Evolutionary conservation across 139 green algal genomes (phyloP), one percentile per base, ranked within the genome.

Genomic region (Chlorella sp.): DNA sequence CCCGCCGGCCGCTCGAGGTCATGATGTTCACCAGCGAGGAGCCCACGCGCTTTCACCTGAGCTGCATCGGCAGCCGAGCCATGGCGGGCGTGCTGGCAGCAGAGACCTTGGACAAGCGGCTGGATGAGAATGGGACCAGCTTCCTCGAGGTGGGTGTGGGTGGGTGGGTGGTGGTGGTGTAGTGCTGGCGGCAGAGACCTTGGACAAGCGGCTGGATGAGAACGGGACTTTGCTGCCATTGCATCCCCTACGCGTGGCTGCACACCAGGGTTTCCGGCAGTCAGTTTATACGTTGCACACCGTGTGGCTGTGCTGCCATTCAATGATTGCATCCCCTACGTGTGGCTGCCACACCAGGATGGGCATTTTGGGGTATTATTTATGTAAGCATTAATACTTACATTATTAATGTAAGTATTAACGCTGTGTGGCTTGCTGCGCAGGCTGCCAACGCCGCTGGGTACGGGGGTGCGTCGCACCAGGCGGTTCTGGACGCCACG

Each of bases 11-110:
- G 1, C 77, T 98, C 2, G 92, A 97, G 50, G 92, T 94, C 6
- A 70, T 98, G n/a, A 97, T 98, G 88, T 99, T 99, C 75, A 97
- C 93, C 0, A 91, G 79, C 5, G 95, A 98, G 77, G 94, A 98
- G 78, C 94, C 94, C 2, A 98, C 95, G 0, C 83, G 94, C 17
- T 98, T 98, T 75, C 91, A 82, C 0, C 80, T 98, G 27, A 85
- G 79, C 70, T 98, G 94, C 81, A 82, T 91, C 30, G 93, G 94
- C 67, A 91, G 85, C 68, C 88, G 91, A 10, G 85, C 86, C 23
- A 93, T 96, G 85, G 83, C 91, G 3, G 89, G 87, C 2, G 36
- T 65, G 33, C 71, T 94, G 42, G 79, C 73, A 1, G 31, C 67
- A 29, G 73, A 82, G 0, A 67, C 71, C 1, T 79, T 96, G 42